Percentiles rank a stretch among this genome's conserved stretches.
Evolutionary conservation across 306 rosid genomes (phyloP).

Genomic region (Sicyos edulis): DNA sequence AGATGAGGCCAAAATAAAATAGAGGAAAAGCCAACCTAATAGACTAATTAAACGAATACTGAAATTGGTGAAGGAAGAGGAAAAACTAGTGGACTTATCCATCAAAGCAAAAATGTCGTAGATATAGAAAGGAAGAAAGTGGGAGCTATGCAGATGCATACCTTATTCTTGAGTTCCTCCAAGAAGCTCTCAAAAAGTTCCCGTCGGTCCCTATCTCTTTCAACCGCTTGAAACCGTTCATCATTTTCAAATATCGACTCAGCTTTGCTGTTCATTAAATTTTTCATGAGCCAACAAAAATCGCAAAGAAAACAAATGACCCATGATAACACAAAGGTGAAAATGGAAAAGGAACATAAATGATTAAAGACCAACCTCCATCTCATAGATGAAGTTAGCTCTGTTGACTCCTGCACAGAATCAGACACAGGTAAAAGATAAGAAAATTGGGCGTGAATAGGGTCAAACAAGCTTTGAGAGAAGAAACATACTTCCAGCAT

Average conservation of each 20-base stretch:
- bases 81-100: neutral
- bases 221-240: conserved; percentile 80
- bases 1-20: neutral
- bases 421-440: conserved; percentile 20
- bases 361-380: conserved; percentile 55
- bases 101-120: neutral
- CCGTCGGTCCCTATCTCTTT: conserved; percentile 81
- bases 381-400: conserved; percentile 68
- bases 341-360: conserved; percentile 3
- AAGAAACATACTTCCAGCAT: conserved; percentile 76
- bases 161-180: conserved; percentile 71
- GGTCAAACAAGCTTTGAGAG: conserved; percentile 23
- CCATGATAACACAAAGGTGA: neutral
- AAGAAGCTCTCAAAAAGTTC: conserved; percentile 68
- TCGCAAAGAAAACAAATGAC: conserved; percentile 12
- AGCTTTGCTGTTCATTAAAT: conserved; percentile 56
- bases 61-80: neutral
- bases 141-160: conserved; percentile 25
- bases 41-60: neutral
- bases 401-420: conserved; percentile 66
- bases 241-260: conserved; percentile 66
- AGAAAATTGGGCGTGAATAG: conserved; percentile 21
- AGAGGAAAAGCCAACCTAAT: neutral
- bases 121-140: conserved; percentile 18
- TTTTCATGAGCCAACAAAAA: neutral